Base-by-base conservation (phyloP, 805 yeast species). In the Ogataea wickerhamii region DNA sequence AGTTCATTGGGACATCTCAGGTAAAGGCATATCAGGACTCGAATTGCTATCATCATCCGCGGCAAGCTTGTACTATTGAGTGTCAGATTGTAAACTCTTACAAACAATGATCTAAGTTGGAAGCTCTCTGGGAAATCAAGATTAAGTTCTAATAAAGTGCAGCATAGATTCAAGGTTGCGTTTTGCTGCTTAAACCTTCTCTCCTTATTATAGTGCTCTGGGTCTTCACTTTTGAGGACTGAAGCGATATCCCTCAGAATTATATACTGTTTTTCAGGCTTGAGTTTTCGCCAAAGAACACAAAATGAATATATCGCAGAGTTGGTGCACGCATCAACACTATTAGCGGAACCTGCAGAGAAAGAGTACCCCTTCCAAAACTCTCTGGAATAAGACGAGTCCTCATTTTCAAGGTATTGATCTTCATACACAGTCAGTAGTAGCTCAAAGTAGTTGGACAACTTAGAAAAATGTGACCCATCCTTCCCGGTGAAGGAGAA, bases 301-400 rank as follows among this genome's bases (percentile, higher is more conserved):
- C 52, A 44, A 37, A 75, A 71, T 2, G 61, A 35, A 17, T 58
- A 59, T 14, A 77, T 58, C 0, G 81, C 64, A 7, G 60, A 49
- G 21, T 67, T 66, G 1, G 78, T 64, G 12, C 73, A 64, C 1
- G 55, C 41, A 37, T 70, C 73, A 6, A 73, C 66, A 0, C 81
- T 76, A 17, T 75, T 71, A 5, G 36, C 13, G 0, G 85, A 80
- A 5, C 87, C 91, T 7, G 71, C 70, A 5, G 77, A 69, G 44
- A 74, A 69, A 0, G 66, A 51, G 33, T 68, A 64, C 0, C 87
- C 87, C 48, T 60, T 68, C 80, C 80, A 75, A 41, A 82, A 74
- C 37, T 66, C 69, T 2, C 47, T 34, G 0, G 62, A 51, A 2
- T 55, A 14, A 2, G 41, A 48, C 4, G 37, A 29, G 20, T 45